Evolutionary conservation across 2,329 filamentous ascomycete species (phyloP), one percentile per base, ranked within the genome.

Genomic region (Colletotrichum liriopes): DNA sequence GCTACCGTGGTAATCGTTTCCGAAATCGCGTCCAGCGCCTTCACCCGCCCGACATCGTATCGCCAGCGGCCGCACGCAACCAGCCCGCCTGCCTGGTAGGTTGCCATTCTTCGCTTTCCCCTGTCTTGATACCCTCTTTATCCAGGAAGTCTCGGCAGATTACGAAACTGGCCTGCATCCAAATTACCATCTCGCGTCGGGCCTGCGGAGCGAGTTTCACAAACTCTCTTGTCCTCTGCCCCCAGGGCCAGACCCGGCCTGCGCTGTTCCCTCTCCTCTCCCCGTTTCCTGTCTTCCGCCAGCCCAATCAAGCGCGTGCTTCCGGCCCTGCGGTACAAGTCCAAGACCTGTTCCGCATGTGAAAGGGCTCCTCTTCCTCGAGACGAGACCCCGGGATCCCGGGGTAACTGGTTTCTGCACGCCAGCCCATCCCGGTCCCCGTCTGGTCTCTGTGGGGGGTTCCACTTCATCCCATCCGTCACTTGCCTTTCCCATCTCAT

Each of bases 71-170:
- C 59, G 65, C 69, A 72, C 65, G 14, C 51, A 63, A 29, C 45
- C 58, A 18, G 52, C 20, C 58, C 29, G 23, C 29, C 52, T 67
- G 52, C 32, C 45, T 59, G 52, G 69, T 72, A 68, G 52, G 69
- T 72, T 54, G 29, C 59, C 68, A 69, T 64, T 45, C 55, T 29
- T 16, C 51, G 23, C 26, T 72, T 18, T 65, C 61, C 64, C 65
- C 67, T 75, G 66, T 76, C 65, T 45, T 41, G 68, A 66, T 71
- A 65, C 60, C 63, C 74, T 77, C 74, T 76, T 78, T 74, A 73
- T 68, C 73, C 74, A 71, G 64, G 69, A 74, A 74, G 73, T 76
- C 74, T 78, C 79, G 78, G 79, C 79, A 80, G 77, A 78, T 80
- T 77, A 69, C 71, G 75, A 74, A 71, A 74, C 67, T 72, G 54